Evolutionary conservation across 1,284 basidiomycete genomes (phyloP), one percentile per base, ranked within the genome.

Genomic region (Ganoderma multipileum): DNA sequence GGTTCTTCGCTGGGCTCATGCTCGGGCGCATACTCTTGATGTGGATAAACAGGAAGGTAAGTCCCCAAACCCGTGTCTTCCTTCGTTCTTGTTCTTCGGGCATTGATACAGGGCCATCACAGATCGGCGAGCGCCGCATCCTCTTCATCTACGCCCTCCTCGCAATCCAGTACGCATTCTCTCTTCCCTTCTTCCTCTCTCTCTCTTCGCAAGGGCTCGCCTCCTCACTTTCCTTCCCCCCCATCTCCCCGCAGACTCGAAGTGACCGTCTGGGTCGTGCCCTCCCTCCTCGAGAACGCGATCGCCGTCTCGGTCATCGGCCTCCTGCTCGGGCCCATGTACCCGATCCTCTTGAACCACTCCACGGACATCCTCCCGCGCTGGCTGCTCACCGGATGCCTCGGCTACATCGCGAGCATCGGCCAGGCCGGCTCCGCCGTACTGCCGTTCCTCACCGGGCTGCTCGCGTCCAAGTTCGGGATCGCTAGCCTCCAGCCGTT

Each of bases 391-490:
- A 87, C 86, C 0, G 89, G 83, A 1, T 85, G 87, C n/a, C 88
- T 92, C 41, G 91, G 91, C 1, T 90, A 89, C 87, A 89, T 90
- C 44, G 84, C 87, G 2, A 87, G 87, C 18, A 81, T 92, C 60
- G 91, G 91, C 0, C 88, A 89, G 73, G 86, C 89, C 2, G 91
- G 91, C 12, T 87, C 86, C 59, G 91, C 91, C 0, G 77, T 90
- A 6, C 77, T 93, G 58, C 91, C 91, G 0, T 91, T 92, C 75
- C 78, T 89, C 65, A 89, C 89, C 0, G 89, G 89, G 12, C 82
- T 85, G 0, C 79, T 90, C 50, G 84, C 88, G 6, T 79, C 80
- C 11, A 86, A 82, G 72, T 85, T 85, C 68, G 89, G 89, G 0
- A 89, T 91, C 65, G 78, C 80, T 64, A 85, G 83, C 68, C 76